These are phyloP conservation scores for Termitomyces bulborhizus DNA, from an alignment of 768 basidiomycete species.

Conservation along the genomic window DNA sequence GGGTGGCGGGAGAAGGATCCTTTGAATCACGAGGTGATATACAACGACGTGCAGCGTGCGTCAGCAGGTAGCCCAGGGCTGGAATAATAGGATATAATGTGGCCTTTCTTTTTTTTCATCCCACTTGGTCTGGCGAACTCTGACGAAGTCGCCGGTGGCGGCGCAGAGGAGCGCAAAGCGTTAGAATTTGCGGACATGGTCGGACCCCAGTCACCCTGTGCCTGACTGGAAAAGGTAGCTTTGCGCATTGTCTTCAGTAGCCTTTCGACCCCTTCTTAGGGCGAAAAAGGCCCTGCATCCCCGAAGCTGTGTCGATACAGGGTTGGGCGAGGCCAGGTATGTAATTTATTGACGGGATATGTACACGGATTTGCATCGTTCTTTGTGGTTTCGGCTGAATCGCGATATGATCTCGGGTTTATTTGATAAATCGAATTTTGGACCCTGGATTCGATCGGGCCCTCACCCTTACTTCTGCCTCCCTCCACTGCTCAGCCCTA, in stretches of 20 bases:
- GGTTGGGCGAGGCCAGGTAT: conserved; percentile 4
- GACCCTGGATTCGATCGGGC: conserved; percentile 19
- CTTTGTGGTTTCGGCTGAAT: conserved; percentile 9
- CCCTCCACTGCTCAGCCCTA: conserved; percentile 13
- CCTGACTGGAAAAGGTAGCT: conserved; percentile 8
- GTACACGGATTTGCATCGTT: conserved; percentile 10
- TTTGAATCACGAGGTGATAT: conserved; percentile 3
- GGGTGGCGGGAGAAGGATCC: conserved; percentile 10
- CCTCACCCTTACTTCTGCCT: conserved; percentile 15
- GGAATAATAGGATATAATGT: background rate
- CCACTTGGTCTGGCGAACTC: background rate
- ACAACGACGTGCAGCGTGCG: background rate
- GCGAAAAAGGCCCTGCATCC: background rate
- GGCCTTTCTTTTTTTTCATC: conserved; percentile 3
- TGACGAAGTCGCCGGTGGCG: conserved; percentile 14
- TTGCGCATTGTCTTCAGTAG: conserved; percentile 8
- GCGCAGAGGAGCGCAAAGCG: conserved; percentile 10
- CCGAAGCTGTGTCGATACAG: conserved; percentile 8
- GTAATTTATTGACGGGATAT: conserved; percentile 3
- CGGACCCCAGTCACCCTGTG: conserved; percentile 13
- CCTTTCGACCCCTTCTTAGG: conserved; percentile 11
- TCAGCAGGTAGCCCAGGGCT: conserved; percentile 2
- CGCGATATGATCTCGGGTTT: conserved; percentile 13
- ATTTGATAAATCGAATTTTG: conserved; percentile 18
- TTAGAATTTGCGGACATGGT: conserved; percentile 4